Conservation (phyloP, 495 filamentous ascomycete species). For the Aspergillus wentii region DNA sequence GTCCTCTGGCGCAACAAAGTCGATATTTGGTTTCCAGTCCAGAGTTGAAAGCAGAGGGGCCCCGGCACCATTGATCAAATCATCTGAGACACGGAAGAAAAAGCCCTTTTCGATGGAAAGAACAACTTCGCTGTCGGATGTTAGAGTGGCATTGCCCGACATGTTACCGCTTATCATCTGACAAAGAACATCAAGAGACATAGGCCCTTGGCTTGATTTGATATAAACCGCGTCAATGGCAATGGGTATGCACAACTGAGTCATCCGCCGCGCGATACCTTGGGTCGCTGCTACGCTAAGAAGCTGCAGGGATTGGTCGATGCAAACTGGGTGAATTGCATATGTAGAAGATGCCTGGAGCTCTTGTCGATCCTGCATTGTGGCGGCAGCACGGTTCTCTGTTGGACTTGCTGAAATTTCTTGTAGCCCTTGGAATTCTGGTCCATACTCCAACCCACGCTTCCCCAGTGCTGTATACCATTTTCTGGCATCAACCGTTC, state of each 20-base stretch:
- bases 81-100: background rate
- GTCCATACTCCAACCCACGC: slow-evolving; percentile 29
- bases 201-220: background rate
- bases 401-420: slow-evolving; percentile 13
- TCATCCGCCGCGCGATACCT: slow-evolving; percentile 5
- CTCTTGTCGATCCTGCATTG: background rate
- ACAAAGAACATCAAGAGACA: background rate
- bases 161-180: background rate
- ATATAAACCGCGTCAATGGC: slow-evolving; percentile 3
- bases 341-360: background rate
- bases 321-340: slow-evolving; percentile 8
- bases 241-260: slow-evolving; percentile 2
- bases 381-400: background rate
- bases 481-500: background rate
- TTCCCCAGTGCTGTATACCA: slow-evolving; percentile 24
- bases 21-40: background rate
- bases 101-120: background rate
- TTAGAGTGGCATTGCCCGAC: background rate
- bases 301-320: slow-evolving; percentile 13
- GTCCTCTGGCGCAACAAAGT: background rate
- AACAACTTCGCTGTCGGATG: background rate
- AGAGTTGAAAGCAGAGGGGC: background rate
- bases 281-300: slow-evolving; percentile 8
- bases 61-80: background rate
- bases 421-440: slow-evolving; percentile 12